phyloP scores from a whole-genome alignment of 768 basidiomycete genomes.

The Cystoderma amianthinum region DNA sequence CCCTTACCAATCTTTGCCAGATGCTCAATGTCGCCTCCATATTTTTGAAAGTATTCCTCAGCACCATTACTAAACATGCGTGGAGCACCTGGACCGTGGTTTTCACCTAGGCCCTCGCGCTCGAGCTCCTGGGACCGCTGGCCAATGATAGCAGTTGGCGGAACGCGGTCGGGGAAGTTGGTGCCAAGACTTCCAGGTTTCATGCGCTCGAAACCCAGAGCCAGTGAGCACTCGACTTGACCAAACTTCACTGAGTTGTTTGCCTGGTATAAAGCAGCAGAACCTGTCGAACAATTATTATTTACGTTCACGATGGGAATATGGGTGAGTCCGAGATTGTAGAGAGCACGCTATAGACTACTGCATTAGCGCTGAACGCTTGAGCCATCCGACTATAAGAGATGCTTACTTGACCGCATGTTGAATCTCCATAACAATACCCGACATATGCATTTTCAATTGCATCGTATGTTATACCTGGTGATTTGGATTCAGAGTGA shows the following conservation, averaged over 20 bases:
- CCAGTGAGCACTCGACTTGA: conserved; percentile 67
- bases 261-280: conserved; percentile 69
- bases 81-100: conserved; percentile 64
- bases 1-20: conserved; percentile 76
- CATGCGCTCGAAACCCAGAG: conserved; percentile 87
- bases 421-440: conserved; percentile 77
- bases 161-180: conserved; percentile 48
- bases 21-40: conserved; percentile 59
- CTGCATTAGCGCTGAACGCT: background rate
- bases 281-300: conserved; percentile 84
- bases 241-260: conserved; percentile 66
- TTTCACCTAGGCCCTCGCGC: conserved; percentile 40
- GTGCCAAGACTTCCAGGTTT: conserved; percentile 64
- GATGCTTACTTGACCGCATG: conserved; percentile 56
- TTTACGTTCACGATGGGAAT: conserved; percentile 86
- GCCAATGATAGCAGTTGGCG: conserved; percentile 42
- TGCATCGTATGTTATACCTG: conserved; percentile 78
- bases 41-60: conserved; percentile 72
- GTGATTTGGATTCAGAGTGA: background rate
- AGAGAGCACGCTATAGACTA: conserved; percentile 55
- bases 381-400: background rate
- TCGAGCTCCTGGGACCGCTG: conserved; percentile 43
- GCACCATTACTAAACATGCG: conserved; percentile 72
- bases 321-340: conserved; percentile 76
- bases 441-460: conserved; percentile 72